Evolutionary conservation across 2,329 filamentous ascomycete species (phyloP).

Genomic region (Venturia asperata): DNA sequence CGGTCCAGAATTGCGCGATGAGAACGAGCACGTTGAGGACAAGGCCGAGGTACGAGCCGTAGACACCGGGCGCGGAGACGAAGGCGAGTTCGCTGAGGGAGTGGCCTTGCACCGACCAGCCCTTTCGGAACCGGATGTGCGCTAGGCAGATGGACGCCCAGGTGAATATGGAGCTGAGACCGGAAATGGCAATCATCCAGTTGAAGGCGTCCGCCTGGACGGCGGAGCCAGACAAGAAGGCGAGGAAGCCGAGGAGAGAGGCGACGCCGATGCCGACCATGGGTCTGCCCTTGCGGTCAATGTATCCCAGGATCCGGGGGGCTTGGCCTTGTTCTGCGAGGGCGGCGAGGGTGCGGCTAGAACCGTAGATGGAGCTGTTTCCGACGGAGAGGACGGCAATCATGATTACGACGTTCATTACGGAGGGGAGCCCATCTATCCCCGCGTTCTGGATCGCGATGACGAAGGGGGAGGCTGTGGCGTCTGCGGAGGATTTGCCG

Average conservation of each 20-base stretch:
- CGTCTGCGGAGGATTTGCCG: conserved; percentile 52
- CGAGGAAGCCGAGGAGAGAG: conserved; percentile 52
- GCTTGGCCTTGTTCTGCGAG: conserved; percentile 69
- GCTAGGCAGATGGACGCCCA: conserved; percentile 63
- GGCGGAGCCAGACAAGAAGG: conserved; percentile 46
- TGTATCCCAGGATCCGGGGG: conserved; percentile 51
- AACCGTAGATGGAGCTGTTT: conserved; percentile 87
- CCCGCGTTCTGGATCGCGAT: conserved; percentile 83
- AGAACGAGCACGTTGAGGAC: conserved; percentile 68
- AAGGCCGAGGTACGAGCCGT: conserved; percentile 69
- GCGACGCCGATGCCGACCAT: conserved; percentile 48
- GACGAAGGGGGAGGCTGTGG: conserved; percentile 81
- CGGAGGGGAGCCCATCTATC: conserved; percentile 70
- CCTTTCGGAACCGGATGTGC: conserved; percentile 59
- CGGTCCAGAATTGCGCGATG: conserved; percentile 81
- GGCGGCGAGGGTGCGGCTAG: conserved; percentile 80
- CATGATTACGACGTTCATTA: conserved; percentile 95
- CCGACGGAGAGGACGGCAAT: conserved; percentile 85
- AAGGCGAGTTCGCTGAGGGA: conserved; percentile 74
- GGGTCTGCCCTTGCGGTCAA: conserved; percentile 56
- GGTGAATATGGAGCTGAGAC: conserved; percentile 66
- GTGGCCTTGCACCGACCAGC: conserved; percentile 54
- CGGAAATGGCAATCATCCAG: conserved; percentile 64
- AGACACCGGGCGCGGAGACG: conserved; percentile 66
- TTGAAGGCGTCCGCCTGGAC: conserved; percentile 45